These are phyloP conservation scores for Fragosphaeria purpurea DNA, from an alignment of 2,329 filamentous ascomycete species.

Conservation along the genomic window DNA sequence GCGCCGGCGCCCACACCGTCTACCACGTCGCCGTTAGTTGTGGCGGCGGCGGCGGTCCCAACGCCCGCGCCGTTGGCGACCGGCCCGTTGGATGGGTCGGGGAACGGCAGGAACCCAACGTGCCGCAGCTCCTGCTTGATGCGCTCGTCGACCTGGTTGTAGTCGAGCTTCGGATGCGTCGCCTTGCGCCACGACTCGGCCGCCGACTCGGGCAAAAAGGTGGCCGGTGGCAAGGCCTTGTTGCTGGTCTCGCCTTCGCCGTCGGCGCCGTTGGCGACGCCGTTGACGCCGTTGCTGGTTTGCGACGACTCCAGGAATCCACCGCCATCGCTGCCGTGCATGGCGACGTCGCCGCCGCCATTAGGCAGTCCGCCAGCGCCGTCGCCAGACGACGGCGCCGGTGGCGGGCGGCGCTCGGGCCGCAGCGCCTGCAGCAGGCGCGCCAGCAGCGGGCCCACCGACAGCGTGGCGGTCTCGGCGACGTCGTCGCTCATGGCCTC, in stretches of 20 bases:
- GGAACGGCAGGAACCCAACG: constrained; percentile 68
- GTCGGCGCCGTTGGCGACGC: constrained; percentile 29
- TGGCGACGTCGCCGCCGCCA: constrained; percentile 41
- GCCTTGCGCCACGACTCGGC: constrained; percentile 72
- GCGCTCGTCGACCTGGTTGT: constrained; percentile 78
- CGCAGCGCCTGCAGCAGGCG: constrained; percentile 73
- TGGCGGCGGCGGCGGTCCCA: constrained; percentile 18
- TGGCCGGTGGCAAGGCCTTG: constrained; percentile 53
- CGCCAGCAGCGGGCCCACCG: constrained; percentile 74
- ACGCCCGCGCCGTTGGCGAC: constrained; percentile 6
- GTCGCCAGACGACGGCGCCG: constrained; percentile 37
- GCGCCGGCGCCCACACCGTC: neutral
- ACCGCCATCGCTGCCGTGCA: constrained; percentile 43
- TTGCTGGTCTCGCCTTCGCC: constrained; percentile 20
- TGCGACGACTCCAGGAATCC: constrained; percentile 16
- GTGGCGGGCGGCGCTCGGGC: constrained; percentile 53
- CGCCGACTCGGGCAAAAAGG: constrained; percentile 68
- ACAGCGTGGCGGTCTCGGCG: constrained; percentile 82
- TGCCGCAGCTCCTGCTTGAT: constrained; percentile 84
- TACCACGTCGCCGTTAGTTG: constrained; percentile 8
- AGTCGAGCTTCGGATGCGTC: constrained; percentile 67
- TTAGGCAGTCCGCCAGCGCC: constrained; percentile 22
- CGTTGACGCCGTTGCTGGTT: constrained; percentile 40
- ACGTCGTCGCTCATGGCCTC: constrained; percentile 79
- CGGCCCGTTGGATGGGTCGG: constrained; percentile 13